Percentiles rank a stretch among this genome's conserved stretches.
Evolutionary conservation across 2,329 filamentous ascomycete genomes (phyloP).

Genomic region (Monosporascus sp.): DNA sequence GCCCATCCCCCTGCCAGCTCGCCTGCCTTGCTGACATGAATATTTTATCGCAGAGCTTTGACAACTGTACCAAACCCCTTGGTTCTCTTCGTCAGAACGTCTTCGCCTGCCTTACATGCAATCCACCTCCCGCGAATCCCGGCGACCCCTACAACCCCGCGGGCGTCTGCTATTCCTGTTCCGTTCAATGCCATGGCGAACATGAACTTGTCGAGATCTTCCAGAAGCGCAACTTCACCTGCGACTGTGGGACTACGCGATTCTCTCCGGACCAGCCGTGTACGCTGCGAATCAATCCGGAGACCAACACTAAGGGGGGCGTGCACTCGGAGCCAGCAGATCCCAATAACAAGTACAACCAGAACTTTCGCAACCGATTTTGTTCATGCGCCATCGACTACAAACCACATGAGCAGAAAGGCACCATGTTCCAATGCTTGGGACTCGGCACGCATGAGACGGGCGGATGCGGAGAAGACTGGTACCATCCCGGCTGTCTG

Average conservation of each 20-base stretch:
- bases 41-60: slow-evolving; percentile 65
- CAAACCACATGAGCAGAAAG: slow-evolving; percentile 81
- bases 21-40: slow-evolving; percentile 10
- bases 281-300: slow-evolving; percentile 64
- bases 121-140: slow-evolving; percentile 63
- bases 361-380: slow-evolving; percentile 91
- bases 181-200: slow-evolving; percentile 92
- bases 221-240: slow-evolving; percentile 89
- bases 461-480: slow-evolving; percentile 92
- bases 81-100: slow-evolving; percentile 82
- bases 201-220: slow-evolving; percentile 95
- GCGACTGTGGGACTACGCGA: slow-evolving; percentile 89
- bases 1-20: slow-evolving; percentile 10
- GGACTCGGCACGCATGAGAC: slow-evolving; percentile 74
- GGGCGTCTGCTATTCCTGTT: slow-evolving; percentile 93
- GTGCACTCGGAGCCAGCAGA: slow-evolving; percentile 72
- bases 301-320: slow-evolving; percentile 68
- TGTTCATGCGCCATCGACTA: slow-evolving; percentile 88
- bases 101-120: slow-evolving; percentile 92
- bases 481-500: slow-evolving; percentile 93
- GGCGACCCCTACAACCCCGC: slow-evolving; percentile 64
- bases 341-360: slow-evolving; percentile 80
- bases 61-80: slow-evolving; percentile 85
- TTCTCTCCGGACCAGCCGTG: slow-evolving; percentile 66
- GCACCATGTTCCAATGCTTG: slow-evolving; percentile 97